phyloP scores from a whole-genome alignment of 208 protist genomes.

The Leishmania amazonensis region DNA sequence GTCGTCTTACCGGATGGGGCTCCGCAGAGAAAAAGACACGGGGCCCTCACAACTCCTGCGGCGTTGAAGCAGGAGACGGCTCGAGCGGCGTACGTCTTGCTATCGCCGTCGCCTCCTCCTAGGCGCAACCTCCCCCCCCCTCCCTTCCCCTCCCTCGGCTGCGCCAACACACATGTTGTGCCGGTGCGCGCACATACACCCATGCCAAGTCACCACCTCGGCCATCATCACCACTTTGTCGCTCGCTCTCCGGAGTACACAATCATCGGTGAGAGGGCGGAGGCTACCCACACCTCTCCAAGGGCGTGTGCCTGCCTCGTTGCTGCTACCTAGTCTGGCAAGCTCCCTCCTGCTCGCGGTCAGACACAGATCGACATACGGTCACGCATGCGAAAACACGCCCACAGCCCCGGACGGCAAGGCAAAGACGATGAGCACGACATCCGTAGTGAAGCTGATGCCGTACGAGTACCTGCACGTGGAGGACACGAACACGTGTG shows the following conservation, averaged over 20 bases:
- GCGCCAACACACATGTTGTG: neutral
- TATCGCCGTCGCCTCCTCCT: neutral
- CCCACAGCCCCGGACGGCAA: neutral
- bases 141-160: neutral
- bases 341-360: neutral
- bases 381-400: neutral
- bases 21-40: neutral
- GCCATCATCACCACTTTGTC: neutral
- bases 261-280: neutral
- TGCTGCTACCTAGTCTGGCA: neutral
- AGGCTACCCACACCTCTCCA: neutral
- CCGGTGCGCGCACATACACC: neutral
- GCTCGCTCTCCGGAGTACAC: neutral
- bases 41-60: neutral
- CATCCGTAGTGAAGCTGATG: slow-evolving; percentile 54
- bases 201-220: neutral
- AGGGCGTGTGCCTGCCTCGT: neutral
- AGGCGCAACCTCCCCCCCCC: neutral
- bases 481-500: slow-evolving; percentile 80
- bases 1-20: neutral
- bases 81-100: neutral
- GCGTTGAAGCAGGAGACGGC: neutral
- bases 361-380: neutral
- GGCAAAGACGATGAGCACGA: slow-evolving; percentile 8
- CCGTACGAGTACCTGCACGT: slow-evolving; percentile 88